phyloP scores from a whole-genome alignment of 169 alveolate species.

The Sarcocystis neurona region DNA sequence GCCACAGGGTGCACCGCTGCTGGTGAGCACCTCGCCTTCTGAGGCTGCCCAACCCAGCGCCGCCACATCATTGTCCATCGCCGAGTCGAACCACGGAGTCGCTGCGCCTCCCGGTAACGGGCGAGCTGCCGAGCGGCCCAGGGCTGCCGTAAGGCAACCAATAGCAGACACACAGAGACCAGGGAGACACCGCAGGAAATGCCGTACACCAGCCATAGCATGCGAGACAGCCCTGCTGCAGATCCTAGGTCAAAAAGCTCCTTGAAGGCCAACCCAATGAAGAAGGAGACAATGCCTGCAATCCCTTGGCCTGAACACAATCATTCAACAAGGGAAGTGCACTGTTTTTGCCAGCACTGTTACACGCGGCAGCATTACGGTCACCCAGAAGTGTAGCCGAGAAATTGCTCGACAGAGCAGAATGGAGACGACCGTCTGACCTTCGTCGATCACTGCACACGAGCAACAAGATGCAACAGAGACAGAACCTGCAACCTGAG shows the following conservation, averaged over 20 bases:
- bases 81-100: constrained; percentile 6
- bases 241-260: constrained; percentile 30
- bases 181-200: background rate
- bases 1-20: too few relatives aligned
- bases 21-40: too few relatives aligned
- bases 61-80: background rate
- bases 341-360: too few relatives aligned
- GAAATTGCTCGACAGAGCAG: background rate
- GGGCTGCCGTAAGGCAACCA: constrained; percentile 25
- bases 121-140: constrained; percentile 9
- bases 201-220: constrained; percentile 46
- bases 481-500: constrained; percentile 18
- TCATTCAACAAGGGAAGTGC: too few relatives aligned
- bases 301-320: constrained; percentile 32
- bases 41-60: background rate
- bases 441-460: background rate
- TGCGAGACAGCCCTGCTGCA: background rate
- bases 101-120: constrained; percentile 42
- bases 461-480: constrained; percentile 3
- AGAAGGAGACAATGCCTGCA: constrained; percentile 21
- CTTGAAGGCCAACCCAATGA: background rate
- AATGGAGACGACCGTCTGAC: background rate
- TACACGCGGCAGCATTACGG: too few relatives aligned
- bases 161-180: constrained; percentile 13
- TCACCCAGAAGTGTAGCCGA: background rate